Base-by-base conservation (phyloP, 2,329 filamentous ascomycete genomes). In the Stemphylium vesicarium region DNA sequence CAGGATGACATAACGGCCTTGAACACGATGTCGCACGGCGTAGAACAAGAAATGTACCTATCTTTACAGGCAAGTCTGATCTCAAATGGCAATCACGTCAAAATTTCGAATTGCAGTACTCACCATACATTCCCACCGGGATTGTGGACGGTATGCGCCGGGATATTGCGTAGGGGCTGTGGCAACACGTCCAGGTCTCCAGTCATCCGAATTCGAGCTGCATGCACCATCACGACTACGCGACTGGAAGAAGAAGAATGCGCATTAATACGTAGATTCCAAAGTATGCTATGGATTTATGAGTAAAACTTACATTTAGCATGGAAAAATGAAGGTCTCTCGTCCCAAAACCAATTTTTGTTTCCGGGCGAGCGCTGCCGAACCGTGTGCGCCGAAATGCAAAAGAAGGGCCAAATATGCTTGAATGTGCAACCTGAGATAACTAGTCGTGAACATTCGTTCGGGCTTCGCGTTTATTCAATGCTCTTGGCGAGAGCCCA, bases 401-500 rank as follows among this genome's bases (percentile, higher is more conserved):
- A 39, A 22, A 39, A 24, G 13, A 39, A 24, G 37, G 18, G 5
- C 33, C 13, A 36, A 5, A 29, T 10, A 10, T 11, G 7, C 11
- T 40, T 8, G n/a, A 24, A 29, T 29, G 9, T 32, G 16, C 16
- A 44, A 13, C 13, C 12, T 22, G 16, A 10, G 4, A 10, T 11
- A 29, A 29, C 9, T 29, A 9, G 26, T 29, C 26, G 26, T 29
- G 26, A 29, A 29, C 26, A 29, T 29, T 29, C 26, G 26, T 10
- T 29, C 26, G 26, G 10, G 8, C 11, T 29, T 15, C 8, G 11
- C 22, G 18, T n/a, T 60, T 39, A 64, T 26, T 68, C 65, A 29
- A 67, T 60, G 43, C 71, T 91, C 81, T 96, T 96, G 0, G 93
- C 94, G 65, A 95, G 78, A 9, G 89, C 89, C 95, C 95, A 99